Conservation (phyloP, 257 asterid species). For the Lithospermum erythrorhizon region DNA sequence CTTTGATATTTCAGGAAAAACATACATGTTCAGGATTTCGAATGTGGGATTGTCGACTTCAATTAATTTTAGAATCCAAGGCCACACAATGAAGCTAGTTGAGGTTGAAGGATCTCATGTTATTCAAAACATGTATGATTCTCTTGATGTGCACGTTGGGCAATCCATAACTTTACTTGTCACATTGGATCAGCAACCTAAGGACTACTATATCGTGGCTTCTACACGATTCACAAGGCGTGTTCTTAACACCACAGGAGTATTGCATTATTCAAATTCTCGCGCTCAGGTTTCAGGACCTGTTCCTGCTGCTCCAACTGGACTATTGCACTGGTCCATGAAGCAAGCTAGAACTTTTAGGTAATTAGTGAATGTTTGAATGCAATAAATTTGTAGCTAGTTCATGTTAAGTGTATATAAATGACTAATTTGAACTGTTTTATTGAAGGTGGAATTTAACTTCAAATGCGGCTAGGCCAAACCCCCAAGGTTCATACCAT, state of each 20-base stretch:
- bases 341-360: slow-evolving; percentile 43
- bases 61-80: slow-evolving; percentile 41
- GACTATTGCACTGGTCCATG: slow-evolving; percentile 28
- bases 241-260: slow-evolving; percentile 24
- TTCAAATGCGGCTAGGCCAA: slow-evolving; percentile 47
- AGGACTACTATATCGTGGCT: slow-evolving; percentile 42
- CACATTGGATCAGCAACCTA: slow-evolving; percentile 35
- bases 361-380: slow-evolving; percentile 7
- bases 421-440: neutral
- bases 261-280: slow-evolving; percentile 35
- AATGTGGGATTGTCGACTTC: slow-evolving; percentile 35
- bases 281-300: slow-evolving; percentile 21
- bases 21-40: slow-evolving; percentile 35
- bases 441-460: slow-evolving; percentile 41
- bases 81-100: slow-evolving; percentile 36
- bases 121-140: slow-evolving; percentile 29
- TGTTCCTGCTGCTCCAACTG: slow-evolving; percentile 33
- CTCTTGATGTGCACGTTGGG: slow-evolving; percentile 46
- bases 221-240: slow-evolving; percentile 15
- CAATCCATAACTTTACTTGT: slow-evolving; percentile 47
- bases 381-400: neutral
- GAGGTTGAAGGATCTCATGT: slow-evolving; percentile 59
- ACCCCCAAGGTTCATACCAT: slow-evolving; percentile 53
- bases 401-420: neutral
- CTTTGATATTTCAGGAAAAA: slow-evolving; percentile 24